Percentiles rank a stretch among this genome's conserved stretches.
phyloP scores from a whole-genome alignment of 495 filamentous ascomycete genomes.

The Penicillium turbatum region DNA sequence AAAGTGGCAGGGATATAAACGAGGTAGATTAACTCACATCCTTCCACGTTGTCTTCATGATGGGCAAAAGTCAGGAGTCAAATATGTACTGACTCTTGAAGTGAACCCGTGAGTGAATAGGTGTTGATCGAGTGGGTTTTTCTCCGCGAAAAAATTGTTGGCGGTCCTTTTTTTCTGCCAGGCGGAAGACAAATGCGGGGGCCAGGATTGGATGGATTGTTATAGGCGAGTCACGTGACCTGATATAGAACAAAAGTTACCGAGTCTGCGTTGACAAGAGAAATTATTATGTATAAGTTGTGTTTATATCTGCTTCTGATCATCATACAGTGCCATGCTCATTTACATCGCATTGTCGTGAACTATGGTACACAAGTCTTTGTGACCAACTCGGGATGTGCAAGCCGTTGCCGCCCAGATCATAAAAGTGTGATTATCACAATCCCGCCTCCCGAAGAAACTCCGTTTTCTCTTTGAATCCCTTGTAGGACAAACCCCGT shows the following conservation, averaged over 20 bases:
- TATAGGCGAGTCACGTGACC: slow-evolving; percentile 18
- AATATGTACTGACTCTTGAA: slow-evolving; percentile 20
- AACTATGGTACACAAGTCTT: slow-evolving; percentile 28
- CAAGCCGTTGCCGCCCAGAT: slow-evolving; percentile 18
- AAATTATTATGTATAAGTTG: not conserved
- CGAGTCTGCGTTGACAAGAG: not conserved
- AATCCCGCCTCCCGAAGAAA: slow-evolving; percentile 20
- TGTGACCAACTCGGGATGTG: slow-evolving; percentile 7
- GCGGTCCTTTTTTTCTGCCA: slow-evolving; percentile 33
- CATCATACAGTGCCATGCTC: slow-evolving; percentile 4
- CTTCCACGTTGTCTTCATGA: slow-evolving; percentile 72
- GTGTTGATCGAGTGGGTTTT: slow-evolving; percentile 23
- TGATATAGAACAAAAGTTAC: not conserved
- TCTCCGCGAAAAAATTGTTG: slow-evolving; percentile 31
- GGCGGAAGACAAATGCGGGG: slow-evolving; percentile 36
- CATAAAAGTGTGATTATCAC: slow-evolving; percentile 13
- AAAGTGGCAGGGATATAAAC: not conserved
- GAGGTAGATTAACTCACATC: slow-evolving; percentile 40
- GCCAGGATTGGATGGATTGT: slow-evolving; percentile 18
- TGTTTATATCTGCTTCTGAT: not conserved
- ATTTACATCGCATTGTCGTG: slow-evolving; percentile 23
- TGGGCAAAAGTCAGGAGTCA: slow-evolving; percentile 37
- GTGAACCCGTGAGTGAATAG: slow-evolving; percentile 18
- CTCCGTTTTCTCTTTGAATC: slow-evolving; percentile 26
- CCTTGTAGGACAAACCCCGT: slow-evolving; percentile 20